A percentile compares a stretch with the other conserved stretches of the same genome.
These are phyloP conservation scores for Penicillium sp. DNA, from an alignment of 2,329 filamentous ascomycete species.

Conservation along the genomic window DNA sequence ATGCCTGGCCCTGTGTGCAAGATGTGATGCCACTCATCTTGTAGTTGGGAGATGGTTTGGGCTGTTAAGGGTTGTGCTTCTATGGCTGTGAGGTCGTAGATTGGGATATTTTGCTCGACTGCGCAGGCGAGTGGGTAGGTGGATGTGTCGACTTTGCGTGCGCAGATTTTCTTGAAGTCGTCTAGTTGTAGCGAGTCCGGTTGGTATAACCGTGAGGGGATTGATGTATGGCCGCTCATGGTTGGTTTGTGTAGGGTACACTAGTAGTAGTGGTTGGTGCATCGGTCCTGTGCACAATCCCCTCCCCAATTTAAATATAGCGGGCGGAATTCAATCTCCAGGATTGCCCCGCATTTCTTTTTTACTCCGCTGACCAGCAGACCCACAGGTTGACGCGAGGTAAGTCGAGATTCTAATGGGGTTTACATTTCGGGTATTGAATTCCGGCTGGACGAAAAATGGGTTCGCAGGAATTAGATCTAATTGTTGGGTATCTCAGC, in stretches of 20 bases:
- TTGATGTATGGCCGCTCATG: slow-evolving; percentile 12
- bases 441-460: slow-evolving; percentile 15
- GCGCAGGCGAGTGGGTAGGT: slow-evolving; percentile 55
- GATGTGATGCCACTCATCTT: slow-evolving; percentile 65
- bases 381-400: slow-evolving; percentile 11
- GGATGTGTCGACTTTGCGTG: slow-evolving; percentile 38
- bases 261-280: neutral
- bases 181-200: slow-evolving; percentile 34
- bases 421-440: slow-evolving; percentile 10
- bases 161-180: slow-evolving; percentile 52
- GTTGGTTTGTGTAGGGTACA: neutral
- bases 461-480: slow-evolving; percentile 14
- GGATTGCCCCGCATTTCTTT: slow-evolving; percentile 16
- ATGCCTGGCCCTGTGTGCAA: slow-evolving; percentile 63
- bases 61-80: slow-evolving; percentile 33
- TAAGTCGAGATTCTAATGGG: neutral
- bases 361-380: slow-evolving; percentile 3
- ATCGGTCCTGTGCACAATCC: neutral
- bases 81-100: slow-evolving; percentile 55
- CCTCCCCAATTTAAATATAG: neutral
- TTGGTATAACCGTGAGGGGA: slow-evolving; percentile 30
- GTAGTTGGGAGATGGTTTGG: slow-evolving; percentile 46
- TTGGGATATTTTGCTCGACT: slow-evolving; percentile 58
- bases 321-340: slow-evolving; percentile 25
- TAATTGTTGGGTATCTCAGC: slow-evolving; percentile 32